phyloP scores from a whole-genome alignment of 2,329 filamentous ascomycete species.

The Diaporthe eres region DNA sequence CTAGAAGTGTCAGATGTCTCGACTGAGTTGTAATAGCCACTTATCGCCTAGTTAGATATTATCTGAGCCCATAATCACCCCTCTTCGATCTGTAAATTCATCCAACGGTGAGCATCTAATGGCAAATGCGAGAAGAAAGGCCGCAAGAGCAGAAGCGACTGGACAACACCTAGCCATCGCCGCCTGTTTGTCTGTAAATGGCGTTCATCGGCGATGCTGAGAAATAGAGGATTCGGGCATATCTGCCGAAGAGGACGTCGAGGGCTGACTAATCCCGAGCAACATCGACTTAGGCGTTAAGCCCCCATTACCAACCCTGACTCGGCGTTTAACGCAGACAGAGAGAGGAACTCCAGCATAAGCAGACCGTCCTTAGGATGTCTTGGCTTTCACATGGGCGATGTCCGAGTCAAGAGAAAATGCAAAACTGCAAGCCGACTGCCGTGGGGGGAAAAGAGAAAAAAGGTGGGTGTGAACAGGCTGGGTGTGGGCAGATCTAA shows the following conservation, averaged over 20 bases:
- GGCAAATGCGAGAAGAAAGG: not conserved
- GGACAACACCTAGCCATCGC: not conserved
- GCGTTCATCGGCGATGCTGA: not conserved
- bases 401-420: not conserved
- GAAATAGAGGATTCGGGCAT: not conserved
- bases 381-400: constrained; percentile 18
- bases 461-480: not conserved
- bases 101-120: not conserved
- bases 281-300: not conserved
- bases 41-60: too few relatives aligned
- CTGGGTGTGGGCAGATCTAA: constrained; percentile 1
- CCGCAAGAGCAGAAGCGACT: not conserved
- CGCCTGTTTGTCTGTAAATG: not conserved
- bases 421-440: not conserved
- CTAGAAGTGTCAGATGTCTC: too few relatives aligned
- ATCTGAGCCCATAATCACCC: too few relatives aligned
- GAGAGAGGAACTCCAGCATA: too few relatives aligned
- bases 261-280: not conserved
- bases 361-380: not conserved
- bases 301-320: not conserved
- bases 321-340: constrained; percentile 2
- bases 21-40: too few relatives aligned
- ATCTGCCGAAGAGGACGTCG: not conserved
- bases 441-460: not conserved
- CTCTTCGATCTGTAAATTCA: not conserved